A percentile compares a stretch with the other conserved stretches of the same genome.
Conservation (phyloP, 1,284 basidiomycete genomes). For the Rhodotorula sp. region DNA sequence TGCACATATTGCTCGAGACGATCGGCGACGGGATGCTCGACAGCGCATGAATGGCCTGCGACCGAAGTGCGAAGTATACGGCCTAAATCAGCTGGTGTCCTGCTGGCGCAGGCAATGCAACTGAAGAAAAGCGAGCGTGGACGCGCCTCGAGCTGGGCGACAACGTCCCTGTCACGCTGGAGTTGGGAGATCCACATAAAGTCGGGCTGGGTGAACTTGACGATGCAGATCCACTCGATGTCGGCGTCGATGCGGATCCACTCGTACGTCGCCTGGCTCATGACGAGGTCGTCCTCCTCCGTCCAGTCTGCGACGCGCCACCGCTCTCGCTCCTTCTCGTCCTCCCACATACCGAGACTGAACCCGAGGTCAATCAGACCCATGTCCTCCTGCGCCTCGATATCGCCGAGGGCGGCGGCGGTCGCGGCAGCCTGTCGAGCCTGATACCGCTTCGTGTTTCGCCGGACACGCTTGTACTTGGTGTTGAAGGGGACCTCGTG, state of each 20-base stretch:
- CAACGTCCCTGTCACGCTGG: slow-evolving; percentile 94
- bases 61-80: background rate
- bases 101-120: no score
- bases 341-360: slow-evolving; percentile 94
- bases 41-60: slow-evolving; percentile 78
- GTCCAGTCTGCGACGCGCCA: slow-evolving; percentile 99
- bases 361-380: slow-evolving; percentile 94
- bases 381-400: slow-evolving; percentile 87
- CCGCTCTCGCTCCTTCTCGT: slow-evolving; percentile 81
- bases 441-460: slow-evolving; percentile 91
- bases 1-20: slow-evolving; percentile 84
- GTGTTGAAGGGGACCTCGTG: slow-evolving; percentile 99
- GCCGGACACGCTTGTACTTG: slow-evolving; percentile 96
- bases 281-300: slow-evolving; percentile 86
- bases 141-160: slow-evolving; percentile 82
- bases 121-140: no score
- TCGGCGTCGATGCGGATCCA: slow-evolving; percentile 99
- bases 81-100: background rate
- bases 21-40: slow-evolving; percentile 78
- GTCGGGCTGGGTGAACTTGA: slow-evolving; percentile 92
- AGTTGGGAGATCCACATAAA: slow-evolving; percentile 99
- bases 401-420: slow-evolving; percentile 83
- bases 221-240: slow-evolving; percentile 93
- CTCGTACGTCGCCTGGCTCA: slow-evolving; percentile 94
- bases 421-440: slow-evolving; percentile 90